phyloP scores from a whole-genome alignment of 2,329 filamentous ascomycete species.

The Albophoma yamanashiensis region DNA sequence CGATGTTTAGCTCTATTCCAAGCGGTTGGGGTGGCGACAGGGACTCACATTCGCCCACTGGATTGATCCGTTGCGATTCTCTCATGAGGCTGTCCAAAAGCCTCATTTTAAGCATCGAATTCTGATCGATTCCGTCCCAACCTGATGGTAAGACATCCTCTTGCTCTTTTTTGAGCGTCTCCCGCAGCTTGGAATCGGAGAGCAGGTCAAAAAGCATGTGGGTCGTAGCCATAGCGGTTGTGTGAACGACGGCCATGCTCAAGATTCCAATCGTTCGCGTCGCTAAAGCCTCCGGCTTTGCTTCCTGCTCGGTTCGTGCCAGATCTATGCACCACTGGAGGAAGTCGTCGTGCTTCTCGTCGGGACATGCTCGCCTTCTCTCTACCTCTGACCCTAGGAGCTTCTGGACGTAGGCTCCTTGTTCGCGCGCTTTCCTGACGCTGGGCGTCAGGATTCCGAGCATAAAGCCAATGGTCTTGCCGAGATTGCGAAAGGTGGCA shows the following conservation, averaged over 20 bases:
- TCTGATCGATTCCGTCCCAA: conserved; percentile 4
- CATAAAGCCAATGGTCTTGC: background rate
- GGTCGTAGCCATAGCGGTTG: conserved; percentile 8
- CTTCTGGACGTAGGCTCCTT: conserved; percentile 5
- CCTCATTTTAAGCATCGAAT: conserved; percentile 10
- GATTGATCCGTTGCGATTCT: conserved; percentile 9
- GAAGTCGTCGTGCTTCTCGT: conserved; percentile 7
- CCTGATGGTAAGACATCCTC: conserved; percentile 1
- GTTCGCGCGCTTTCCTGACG: conserved; percentile 3
- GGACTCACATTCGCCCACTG: conserved; percentile 6
- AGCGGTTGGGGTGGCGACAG: no score
- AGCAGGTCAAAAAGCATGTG: conserved; percentile 9
- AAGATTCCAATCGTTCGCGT: conserved; percentile 8
- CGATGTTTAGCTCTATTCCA: background rate
- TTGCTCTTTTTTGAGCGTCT: conserved; percentile 4
- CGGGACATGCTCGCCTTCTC: background rate
- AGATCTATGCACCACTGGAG: conserved; percentile 8
- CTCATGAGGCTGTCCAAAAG: conserved; percentile 10
- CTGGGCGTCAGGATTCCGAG: conserved; percentile 2
- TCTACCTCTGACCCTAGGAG: conserved; percentile 5
- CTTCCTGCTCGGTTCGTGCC: conserved; percentile 5
- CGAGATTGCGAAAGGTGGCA: conserved; percentile 4
- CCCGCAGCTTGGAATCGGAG: background rate
- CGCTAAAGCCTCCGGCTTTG: conserved; percentile 3
- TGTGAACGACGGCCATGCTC: conserved; percentile 10